Evolutionary conservation across 371 early-diverging fungal genomes (phyloP), one percentile per base, ranked within the genome.

Genomic region (Capillidium rhysosporum): DNA sequence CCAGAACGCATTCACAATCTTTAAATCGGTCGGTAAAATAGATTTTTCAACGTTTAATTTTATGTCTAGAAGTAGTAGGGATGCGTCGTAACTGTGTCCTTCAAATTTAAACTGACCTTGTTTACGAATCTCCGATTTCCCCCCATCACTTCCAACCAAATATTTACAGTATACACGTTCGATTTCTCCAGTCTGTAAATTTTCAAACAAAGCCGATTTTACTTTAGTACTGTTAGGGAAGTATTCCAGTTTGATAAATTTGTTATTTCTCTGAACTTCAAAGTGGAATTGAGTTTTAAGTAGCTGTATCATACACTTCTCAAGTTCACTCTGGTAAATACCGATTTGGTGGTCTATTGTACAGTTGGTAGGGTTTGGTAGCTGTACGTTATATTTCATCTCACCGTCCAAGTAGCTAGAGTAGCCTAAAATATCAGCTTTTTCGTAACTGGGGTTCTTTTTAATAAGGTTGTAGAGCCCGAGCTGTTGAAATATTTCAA

Each of bases 401-500:
- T 4, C 34, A 34, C 34, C 34, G 7, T 34, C 12, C 34, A 34
- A 34, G 12, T 34, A 34, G 34, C 34, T 34, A 12, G 34, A 34
- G 34, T 34, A 34, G 34, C 34, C 34, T 12, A 34, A 34, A 4
- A 7, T 12, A 34, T 34, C 34, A 12, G 34, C 34, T 12, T 34
- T 34, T 12, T 34, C 34, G 34, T 34, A 34, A 34, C 12, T 7
- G 12, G 34, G 12, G 34, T 12, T 34, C 34, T 43, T 18, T 18
- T 43, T 43, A 5, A 43, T 43, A 18, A 7, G 7, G 21, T 8
- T 18, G 18, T 18, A 7, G 5, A 53, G 20, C 16, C 45, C 54
- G 8, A 53, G 14, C 29, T 53, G 54, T 3, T 24, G 9, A 20
- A 53, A 53, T 14, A 53, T 53, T 24, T 53, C 54, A 2, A 28